A percentile compares a stretch with the other conserved stretches of the same genome.
Conservation (phyloP, 2,329 filamentous ascomycete genomes). For the Aureobasidium sp. region DNA sequence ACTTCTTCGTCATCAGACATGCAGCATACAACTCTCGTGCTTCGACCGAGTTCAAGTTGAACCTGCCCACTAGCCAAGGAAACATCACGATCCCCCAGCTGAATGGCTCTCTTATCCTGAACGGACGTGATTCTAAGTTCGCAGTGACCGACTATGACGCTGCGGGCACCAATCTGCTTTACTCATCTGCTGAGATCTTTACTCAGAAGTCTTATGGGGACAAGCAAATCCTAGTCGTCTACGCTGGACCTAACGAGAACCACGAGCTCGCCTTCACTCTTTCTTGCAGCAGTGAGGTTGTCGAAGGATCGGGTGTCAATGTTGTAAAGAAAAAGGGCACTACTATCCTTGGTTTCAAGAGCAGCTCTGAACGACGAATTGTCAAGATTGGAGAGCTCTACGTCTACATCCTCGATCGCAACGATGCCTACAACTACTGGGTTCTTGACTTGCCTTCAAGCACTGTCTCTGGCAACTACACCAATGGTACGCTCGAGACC, state of each 20-base stretch:
- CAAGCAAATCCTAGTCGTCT: constrained; percentile 46
- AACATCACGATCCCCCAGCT: constrained; percentile 53
- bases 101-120: constrained; percentile 49
- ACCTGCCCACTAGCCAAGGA: constrained; percentile 52
- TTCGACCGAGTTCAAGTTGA: constrained; percentile 57
- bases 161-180: constrained; percentile 45
- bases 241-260: constrained; percentile 54
- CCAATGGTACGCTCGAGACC: constrained; percentile 28
- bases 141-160: constrained; percentile 54
- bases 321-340: constrained; percentile 34
- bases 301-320: constrained; percentile 37
- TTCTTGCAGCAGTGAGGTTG: constrained; percentile 29
- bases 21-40: constrained; percentile 54
- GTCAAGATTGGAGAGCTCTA: constrained; percentile 45
- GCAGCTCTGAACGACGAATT: constrained; percentile 47
- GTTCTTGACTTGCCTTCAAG: constrained; percentile 48
- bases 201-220: constrained; percentile 53
- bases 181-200: constrained; percentile 51
- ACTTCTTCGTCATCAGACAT: constrained; percentile 61
- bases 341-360: constrained; percentile 50
- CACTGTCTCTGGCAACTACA: constrained; percentile 26
- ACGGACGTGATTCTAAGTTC: constrained; percentile 58
- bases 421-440: constrained; percentile 64
- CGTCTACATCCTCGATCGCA: constrained; percentile 47
- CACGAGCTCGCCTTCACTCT: constrained; percentile 53